phyloP scores from a whole-genome alignment of 2,329 filamentous ascomycete species.

The Bipolaris oryzae region DNA sequence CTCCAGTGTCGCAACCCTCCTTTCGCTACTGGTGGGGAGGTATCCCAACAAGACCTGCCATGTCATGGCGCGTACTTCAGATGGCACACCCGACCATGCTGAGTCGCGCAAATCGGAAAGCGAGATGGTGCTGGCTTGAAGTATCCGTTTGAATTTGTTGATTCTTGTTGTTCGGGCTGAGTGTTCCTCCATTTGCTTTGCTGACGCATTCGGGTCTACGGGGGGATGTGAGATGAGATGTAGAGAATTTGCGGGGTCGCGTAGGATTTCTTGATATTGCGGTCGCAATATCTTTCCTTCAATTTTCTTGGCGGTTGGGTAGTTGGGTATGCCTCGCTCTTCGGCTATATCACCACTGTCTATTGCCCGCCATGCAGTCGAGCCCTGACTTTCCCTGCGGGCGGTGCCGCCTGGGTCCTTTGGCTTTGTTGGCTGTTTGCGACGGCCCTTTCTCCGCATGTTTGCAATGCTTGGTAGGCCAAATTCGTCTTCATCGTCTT shows the following conservation, averaged over 20 bases:
- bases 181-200: slow-evolving; percentile 85
- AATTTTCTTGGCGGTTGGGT: slow-evolving; percentile 85
- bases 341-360: slow-evolving; percentile 95
- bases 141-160: slow-evolving; percentile 96
- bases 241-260: slow-evolving; percentile 85
- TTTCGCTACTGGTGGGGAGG: slow-evolving; percentile 93
- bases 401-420: slow-evolving; percentile 51
- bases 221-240: slow-evolving; percentile 91
- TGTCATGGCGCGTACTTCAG: slow-evolving; percentile 97
- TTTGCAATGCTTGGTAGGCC: slow-evolving; percentile 90
- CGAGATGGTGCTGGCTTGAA: slow-evolving; percentile 90
- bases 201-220: slow-evolving; percentile 71
- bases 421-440: slow-evolving; percentile 51
- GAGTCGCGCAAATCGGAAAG: slow-evolving; percentile 80
- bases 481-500: slow-evolving; percentile 95
- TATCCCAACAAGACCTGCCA: slow-evolving; percentile 97
- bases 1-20: slow-evolving; percentile 86
- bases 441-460: slow-evolving; percentile 75
- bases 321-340: slow-evolving; percentile 80
- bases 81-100: slow-evolving; percentile 93
- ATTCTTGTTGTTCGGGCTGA: slow-evolving; percentile 89
- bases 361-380: slow-evolving; percentile 61
- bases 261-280: slow-evolving; percentile 94
- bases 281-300: slow-evolving; percentile 95
- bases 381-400: slow-evolving; percentile 28